A percentile compares a stretch with the other conserved stretches of the same genome.
Evolutionary conservation across 768 basidiomycete species (phyloP).

Genomic region (Trametes cinnabarina): DNA sequence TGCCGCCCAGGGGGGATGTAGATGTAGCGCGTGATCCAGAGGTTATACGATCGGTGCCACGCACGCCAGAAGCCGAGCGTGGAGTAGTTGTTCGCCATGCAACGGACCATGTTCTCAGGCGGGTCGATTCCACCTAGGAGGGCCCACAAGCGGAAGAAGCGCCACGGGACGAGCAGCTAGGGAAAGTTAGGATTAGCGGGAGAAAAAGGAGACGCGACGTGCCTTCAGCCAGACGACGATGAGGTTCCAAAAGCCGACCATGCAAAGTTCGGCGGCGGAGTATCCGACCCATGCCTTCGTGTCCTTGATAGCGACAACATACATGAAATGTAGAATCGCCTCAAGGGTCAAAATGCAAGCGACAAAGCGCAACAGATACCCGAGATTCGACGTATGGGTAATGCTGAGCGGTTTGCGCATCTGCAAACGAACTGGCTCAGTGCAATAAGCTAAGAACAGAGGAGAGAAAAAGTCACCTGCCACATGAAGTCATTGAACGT

Average conservation of each 20-base stretch:
- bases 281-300: constrained; percentile 76
- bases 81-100: constrained; percentile 97
- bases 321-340: constrained; percentile 88
- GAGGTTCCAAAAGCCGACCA: constrained; percentile 97
- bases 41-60: constrained; percentile 96
- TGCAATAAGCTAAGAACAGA: too few species aligned
- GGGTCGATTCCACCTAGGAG: constrained; percentile 85
- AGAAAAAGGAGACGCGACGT: constrained; percentile 18
- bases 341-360: constrained; percentile 83
- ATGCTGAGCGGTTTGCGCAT: constrained; percentile 57
- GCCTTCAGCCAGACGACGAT: constrained; percentile 97
- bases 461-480: too few species aligned
- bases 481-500: constrained; percentile 94
- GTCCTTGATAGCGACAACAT: constrained; percentile 95
- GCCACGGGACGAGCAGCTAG: constrained; percentile 91
- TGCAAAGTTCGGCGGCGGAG: constrained; percentile 75
- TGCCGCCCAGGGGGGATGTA: constrained; percentile 91
- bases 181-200: neutral
- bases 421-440: constrained; percentile 37
- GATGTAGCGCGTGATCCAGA: constrained; percentile 93
- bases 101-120: constrained; percentile 99
- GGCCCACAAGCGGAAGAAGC: constrained; percentile 96
- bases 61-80: constrained; percentile 90
- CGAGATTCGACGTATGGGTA: constrained; percentile 35
- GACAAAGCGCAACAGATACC: constrained; percentile 72